phyloP scores from a whole-genome alignment of 805 yeast genomes.

The Barnettozyma wickerhamii region DNA sequence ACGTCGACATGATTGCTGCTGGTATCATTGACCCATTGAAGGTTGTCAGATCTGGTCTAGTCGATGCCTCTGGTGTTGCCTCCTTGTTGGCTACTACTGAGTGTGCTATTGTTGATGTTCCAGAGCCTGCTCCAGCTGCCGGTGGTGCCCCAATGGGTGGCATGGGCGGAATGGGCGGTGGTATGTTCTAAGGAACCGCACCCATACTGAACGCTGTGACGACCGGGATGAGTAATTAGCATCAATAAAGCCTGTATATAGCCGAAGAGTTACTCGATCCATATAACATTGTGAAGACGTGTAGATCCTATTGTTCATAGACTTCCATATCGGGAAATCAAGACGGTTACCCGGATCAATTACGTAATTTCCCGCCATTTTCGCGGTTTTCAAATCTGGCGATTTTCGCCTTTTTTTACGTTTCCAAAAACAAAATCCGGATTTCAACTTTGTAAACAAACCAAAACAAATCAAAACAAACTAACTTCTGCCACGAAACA shows the following conservation, averaged over 20 bases:
- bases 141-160: constrained; percentile 48
- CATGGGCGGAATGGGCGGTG: constrained; percentile 73
- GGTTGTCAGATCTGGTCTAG: constrained; percentile 95
- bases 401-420: neutral
- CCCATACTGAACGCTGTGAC: neutral
- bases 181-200: constrained; percentile 33
- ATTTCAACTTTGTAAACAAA: constrained; percentile 14
- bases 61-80: constrained; percentile 97
- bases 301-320: neutral
- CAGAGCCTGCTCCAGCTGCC: constrained; percentile 61
- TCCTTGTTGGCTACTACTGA: constrained; percentile 97
- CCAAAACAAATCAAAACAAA: constrained; percentile 5
- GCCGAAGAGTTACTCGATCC: neutral
- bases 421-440: constrained; percentile 7
- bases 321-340: too few relatives aligned
- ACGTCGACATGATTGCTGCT: constrained; percentile 90
- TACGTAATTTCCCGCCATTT: neutral
- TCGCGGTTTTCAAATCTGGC: neutral
- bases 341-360: too few relatives aligned
- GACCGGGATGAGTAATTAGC: neutral
- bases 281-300: neutral
- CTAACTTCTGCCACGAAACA: neutral
- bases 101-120: constrained; percentile 97
- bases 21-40: constrained; percentile 99
- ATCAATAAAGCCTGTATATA: constrained; percentile 8